These are phyloP conservation scores for Metarhizium robertsii DNA, from an alignment of 2,329 filamentous ascomycete species.

Conservation along the genomic window DNA sequence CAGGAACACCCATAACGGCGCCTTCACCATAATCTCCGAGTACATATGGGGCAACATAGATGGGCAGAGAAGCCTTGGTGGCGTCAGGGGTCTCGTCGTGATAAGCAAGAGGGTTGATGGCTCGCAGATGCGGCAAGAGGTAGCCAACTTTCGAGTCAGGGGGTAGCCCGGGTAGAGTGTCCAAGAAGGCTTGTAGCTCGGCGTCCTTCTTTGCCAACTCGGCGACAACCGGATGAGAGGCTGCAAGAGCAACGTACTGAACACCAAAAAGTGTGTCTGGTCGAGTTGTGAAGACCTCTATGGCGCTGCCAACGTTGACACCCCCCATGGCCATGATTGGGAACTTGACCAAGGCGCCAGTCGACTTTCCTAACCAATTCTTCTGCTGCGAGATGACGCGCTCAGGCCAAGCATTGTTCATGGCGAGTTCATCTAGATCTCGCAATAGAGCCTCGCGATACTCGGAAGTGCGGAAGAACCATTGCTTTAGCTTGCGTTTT, in stretches of 20 bases:
- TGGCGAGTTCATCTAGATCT: conserved; percentile 57
- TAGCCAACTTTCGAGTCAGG: conserved; percentile 58
- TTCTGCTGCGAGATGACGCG: conserved; percentile 74
- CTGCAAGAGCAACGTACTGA: conserved; percentile 72
- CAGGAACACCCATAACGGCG: conserved; percentile 86
- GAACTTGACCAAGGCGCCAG: conserved; percentile 65
- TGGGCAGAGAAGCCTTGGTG: conserved; percentile 51
- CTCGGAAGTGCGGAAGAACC: conserved; percentile 79
- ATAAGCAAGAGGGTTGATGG: conserved; percentile 56
- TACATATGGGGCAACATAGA: conserved; percentile 80
- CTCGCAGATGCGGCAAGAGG: conserved; percentile 49
- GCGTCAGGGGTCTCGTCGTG: conserved; percentile 39
- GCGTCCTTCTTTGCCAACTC: conserved; percentile 49
- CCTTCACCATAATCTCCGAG: conserved; percentile 78
- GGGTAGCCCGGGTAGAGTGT: conserved; percentile 47
- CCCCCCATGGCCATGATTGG: conserved; percentile 40
- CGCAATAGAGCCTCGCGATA: conserved; percentile 65
- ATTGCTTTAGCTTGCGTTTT: conserved; percentile 71
- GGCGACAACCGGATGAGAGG: conserved; percentile 60
- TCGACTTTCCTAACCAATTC: conserved; percentile 80
- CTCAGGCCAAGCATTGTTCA: conserved; percentile 66
- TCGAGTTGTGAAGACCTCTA: conserved; percentile 76
- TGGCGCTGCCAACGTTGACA: conserved; percentile 30
- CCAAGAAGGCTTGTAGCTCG: conserved; percentile 58
- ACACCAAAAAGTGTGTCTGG: conserved; percentile 82